Evolutionary conservation across 2,329 filamentous ascomycete species (phyloP).

Genomic region (Fusarium heterosporum): DNA sequence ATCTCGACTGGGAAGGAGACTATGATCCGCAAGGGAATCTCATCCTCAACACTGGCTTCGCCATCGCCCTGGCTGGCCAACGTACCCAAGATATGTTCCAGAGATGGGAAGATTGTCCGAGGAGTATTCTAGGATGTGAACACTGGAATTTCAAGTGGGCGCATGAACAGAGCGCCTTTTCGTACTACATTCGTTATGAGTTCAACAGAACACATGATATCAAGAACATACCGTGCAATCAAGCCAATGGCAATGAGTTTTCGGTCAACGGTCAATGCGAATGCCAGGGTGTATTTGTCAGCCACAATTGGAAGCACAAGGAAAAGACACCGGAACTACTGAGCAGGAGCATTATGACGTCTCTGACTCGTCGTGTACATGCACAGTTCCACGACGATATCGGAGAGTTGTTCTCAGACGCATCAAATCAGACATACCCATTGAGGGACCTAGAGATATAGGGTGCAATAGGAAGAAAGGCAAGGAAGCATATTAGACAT

Average conservation of each 20-base stretch:
- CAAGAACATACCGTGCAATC: slow-evolving; percentile 12
- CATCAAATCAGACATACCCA: slow-evolving; percentile 2
- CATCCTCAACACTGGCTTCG: slow-evolving; percentile 43
- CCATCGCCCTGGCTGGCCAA: slow-evolving; percentile 38
- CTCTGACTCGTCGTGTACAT: slow-evolving; percentile 12
- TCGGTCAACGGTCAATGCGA: background rate
- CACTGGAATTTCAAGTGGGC: slow-evolving; percentile 21
- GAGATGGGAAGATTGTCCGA: slow-evolving; percentile 26
- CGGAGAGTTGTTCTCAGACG: background rate
- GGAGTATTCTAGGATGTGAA: slow-evolving; percentile 11
- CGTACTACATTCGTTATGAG: slow-evolving; percentile 20
- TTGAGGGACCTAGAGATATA: background rate
- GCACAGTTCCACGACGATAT: slow-evolving; percentile 15
- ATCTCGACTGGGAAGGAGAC: slow-evolving; percentile 56
- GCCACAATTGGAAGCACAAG: slow-evolving; percentile 23
- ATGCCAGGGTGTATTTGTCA: slow-evolving; percentile 16
- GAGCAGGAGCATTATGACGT: slow-evolving; percentile 27
- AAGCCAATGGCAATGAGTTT: slow-evolving; percentile 18
- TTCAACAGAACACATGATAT: slow-evolving; percentile 16
- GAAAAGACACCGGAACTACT: slow-evolving; percentile 15
- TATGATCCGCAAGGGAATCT: slow-evolving; percentile 47
- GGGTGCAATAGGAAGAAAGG: background rate
- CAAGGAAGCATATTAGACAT: background rate
- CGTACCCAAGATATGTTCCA: slow-evolving; percentile 42
- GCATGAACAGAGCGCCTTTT: slow-evolving; percentile 16